These are phyloP conservation scores for Calocybe gambosa DNA, from an alignment of 1,284 basidiomycete species.

Conservation along the genomic window DNA sequence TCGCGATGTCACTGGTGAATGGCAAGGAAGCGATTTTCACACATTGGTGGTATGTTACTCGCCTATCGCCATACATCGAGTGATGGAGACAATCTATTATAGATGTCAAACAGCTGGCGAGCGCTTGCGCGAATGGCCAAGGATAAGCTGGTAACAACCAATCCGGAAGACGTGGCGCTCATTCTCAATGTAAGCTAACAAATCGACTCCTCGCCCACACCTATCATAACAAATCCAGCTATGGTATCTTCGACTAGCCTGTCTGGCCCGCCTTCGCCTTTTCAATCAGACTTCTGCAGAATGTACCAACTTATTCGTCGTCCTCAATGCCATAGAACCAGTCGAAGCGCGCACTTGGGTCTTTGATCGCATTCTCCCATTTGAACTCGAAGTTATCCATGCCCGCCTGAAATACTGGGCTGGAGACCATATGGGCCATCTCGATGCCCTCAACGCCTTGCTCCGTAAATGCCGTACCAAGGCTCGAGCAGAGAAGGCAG, in stretches of 20 bases:
- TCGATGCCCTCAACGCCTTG: slow-evolving; percentile 73
- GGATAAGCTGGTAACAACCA: slow-evolving; percentile 62
- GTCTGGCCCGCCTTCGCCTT: slow-evolving; percentile 70
- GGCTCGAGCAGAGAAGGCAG: slow-evolving; percentile 38
- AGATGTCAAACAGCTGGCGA: slow-evolving; percentile 84
- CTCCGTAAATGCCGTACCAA: slow-evolving; percentile 69
- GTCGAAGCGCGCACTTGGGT: slow-evolving; percentile 42
- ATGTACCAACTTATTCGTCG: slow-evolving; percentile 72
- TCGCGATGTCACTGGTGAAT: slow-evolving; percentile 68
- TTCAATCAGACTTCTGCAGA: slow-evolving; percentile 78
- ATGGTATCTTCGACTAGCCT: slow-evolving; percentile 76
- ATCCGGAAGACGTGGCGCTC: slow-evolving; percentile 57
- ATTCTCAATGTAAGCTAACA: slow-evolving; percentile 56
- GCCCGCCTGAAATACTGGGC: slow-evolving; percentile 69
- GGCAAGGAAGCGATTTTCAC: slow-evolving; percentile 63
- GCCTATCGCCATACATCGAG: slow-evolving; percentile 6
- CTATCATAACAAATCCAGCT: slow-evolving; percentile 37
- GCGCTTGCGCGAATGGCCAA: slow-evolving; percentile 72
- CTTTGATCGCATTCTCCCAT: slow-evolving; percentile 61
- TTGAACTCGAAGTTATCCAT: slow-evolving; percentile 73
- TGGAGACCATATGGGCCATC: slow-evolving; percentile 67
- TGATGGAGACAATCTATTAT: slow-evolving; percentile 16
- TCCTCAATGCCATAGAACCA: slow-evolving; percentile 54
- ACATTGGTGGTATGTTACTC: slow-evolving; percentile 59
- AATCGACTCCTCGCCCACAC: neutral